Base-by-base conservation (phyloP, 108 stramenopile genomes). In the Cyclostephanos tholiformis region DNA sequence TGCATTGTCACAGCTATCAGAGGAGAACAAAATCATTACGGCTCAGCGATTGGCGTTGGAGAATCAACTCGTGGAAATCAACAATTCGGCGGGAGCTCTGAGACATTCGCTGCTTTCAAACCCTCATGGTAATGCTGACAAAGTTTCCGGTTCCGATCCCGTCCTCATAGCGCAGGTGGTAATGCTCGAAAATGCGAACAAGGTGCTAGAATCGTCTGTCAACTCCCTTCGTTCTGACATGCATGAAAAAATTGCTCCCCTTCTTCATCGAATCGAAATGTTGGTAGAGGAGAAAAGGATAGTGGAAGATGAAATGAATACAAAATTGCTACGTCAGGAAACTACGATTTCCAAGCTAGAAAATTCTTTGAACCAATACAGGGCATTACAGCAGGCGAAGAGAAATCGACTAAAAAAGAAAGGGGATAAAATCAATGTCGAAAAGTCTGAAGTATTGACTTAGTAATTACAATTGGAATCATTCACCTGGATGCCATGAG, bases 31-130 rank as follows among this genome's bases (percentile, higher is more conserved):
- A 59, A 73, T 73, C 25, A 43, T 80, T 10, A 63, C 48, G 55
- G 72, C 72, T 27, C 79, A 80, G 55, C 60, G 67, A 55, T 32
- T 32, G 35, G 72, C 71, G 0, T 60, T 80, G 30, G 79, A 80
- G 72, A 73, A 43, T 61, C 79, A 80, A 27, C 69, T 80, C 8
- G 26, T 80, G n/a, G 79, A 80, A 69, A 80, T 80, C 14, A 80
- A 80, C 19, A 51, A 68, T 22, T 68, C 67, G 22, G 72, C 79
- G 10, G 70, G 70, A 14, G 30, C 50, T 13, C 19, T 78, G 19
- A 65, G 79, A 27, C 9, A 72, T 55, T 63, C 65, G 9, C 23
- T 72, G 25, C 8, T 48, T 11, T 49, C 64, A 23, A 30, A 57
- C 25, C 9, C 8, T 23, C 5, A 39, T 38, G 49, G 53, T 20